phyloP scores from a whole-genome alignment of 1,284 basidiomycete genomes.

The Malassezia brasiliensis region DNA sequence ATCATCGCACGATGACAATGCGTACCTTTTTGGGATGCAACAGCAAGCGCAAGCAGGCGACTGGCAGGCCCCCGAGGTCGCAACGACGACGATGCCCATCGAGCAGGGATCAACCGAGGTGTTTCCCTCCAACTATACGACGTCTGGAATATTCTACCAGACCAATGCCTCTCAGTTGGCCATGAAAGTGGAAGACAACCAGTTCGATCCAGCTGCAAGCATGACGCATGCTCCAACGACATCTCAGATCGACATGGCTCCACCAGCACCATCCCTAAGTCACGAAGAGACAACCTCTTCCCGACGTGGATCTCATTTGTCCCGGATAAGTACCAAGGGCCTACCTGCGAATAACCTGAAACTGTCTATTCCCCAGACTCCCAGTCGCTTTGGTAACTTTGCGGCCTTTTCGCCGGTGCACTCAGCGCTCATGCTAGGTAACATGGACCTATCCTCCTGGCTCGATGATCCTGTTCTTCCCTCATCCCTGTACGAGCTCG shows the following conservation, averaged over 20 bases:
- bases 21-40: neutral
- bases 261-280: neutral
- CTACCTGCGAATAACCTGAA: neutral
- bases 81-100: neutral
- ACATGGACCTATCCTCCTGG: conserved; percentile 38
- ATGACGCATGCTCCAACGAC: neutral
- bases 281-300: neutral
- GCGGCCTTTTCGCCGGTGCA: conserved; percentile 7
- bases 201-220: neutral
- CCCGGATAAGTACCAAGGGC: neutral
- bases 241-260: neutral
- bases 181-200: neutral
- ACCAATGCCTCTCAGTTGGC: no score
- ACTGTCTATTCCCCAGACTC: neutral
- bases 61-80: neutral
- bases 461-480: conserved; percentile 44
- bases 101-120: no score
- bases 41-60: no score
- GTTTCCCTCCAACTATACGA: no score
- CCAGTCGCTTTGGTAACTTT: conserved; percentile 1
- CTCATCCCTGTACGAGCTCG: conserved; percentile 40
- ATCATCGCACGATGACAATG: neutral
- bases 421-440: neutral
- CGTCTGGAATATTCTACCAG: no score
- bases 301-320: neutral